Base-by-base conservation (phyloP, 2,329 filamentous ascomycete species). In the Chaetomium sp. region DNA sequence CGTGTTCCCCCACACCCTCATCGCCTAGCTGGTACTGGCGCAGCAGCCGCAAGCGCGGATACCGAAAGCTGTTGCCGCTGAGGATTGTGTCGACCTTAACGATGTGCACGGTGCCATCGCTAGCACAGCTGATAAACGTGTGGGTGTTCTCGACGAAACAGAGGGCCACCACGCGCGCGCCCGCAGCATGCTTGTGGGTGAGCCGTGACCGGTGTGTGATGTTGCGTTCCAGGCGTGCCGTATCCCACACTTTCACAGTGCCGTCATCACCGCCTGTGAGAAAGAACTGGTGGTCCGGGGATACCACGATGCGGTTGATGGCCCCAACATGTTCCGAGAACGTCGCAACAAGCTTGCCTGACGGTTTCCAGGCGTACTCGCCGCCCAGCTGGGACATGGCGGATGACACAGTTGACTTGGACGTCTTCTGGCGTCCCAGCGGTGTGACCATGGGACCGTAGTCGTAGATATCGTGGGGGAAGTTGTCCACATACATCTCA, bases 61-160 rank as follows among this genome's bases (percentile, higher is more conserved):
- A 97, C 55, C 89, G 86, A 51, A 81, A 79, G 5, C 82, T 80
- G 44, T 72, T 71, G 53, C 69, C 73, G 19, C 72, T 70, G 4
- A 71, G 64, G 6, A 72, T 68, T 1, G 77, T 79, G 55, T 83
- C 80, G n/a, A 95, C 85, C 67, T 90, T 90, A 58, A 96, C 87
- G 2, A 95, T 88, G 66, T 95, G 87, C 8, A 99, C 85, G 64
- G 86, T 92, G 27, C 94, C 94, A 69, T 99, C 91, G 47, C 82
- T 90, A 5, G 89, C 91, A 52, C 89, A 94, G 66, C 89, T 95
- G 59, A 96, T 79, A 68, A 99, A 97, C 27, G 89, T 91, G 69
- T 97, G 91, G 0, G 91, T 96, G 62, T 91, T 88, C 67, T 97
- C 91, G 41, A 99, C 83, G 67, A 99, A 97, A 63, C 89, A 91